These are phyloP conservation scores for Ceratobasidium sp. DNA, from an alignment of 1,284 basidiomycete species.

Conservation along the genomic window DNA sequence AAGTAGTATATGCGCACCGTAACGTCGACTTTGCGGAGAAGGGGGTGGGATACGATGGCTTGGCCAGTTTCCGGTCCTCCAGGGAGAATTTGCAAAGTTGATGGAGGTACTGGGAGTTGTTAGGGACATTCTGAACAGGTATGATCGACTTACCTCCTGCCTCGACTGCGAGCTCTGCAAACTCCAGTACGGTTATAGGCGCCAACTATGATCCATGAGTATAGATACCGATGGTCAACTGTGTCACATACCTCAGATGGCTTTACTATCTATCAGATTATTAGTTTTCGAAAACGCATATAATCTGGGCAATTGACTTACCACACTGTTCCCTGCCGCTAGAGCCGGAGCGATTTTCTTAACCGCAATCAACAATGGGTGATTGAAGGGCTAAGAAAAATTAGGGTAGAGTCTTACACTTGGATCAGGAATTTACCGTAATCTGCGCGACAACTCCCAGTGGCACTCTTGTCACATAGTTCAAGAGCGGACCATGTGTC, in stretches of 20 bases:
- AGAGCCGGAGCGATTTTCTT: slow-evolving; percentile 87
- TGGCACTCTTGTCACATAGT: slow-evolving; percentile 77
- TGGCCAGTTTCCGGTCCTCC: slow-evolving; percentile 72
- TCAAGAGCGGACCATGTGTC: slow-evolving; percentile 75
- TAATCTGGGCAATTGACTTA: slow-evolving; percentile 16
- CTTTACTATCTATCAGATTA: slow-evolving; percentile 63
- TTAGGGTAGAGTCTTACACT: background rate
- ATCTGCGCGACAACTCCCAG: slow-evolving; percentile 85
- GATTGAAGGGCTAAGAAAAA: slow-evolving; percentile 72
- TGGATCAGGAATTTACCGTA: slow-evolving; percentile 55
- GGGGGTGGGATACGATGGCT: slow-evolving; percentile 66
- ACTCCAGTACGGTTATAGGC: slow-evolving; percentile 77
- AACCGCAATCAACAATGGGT: slow-evolving; percentile 79
- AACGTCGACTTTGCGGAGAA: slow-evolving; percentile 79
- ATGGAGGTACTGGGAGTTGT: slow-evolving; percentile 64
- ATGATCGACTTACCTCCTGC: slow-evolving; percentile 62
- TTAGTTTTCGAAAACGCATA: slow-evolving; percentile 15
- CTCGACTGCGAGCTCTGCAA: slow-evolving; percentile 65
- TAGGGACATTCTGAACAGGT: background rate
- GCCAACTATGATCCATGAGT: slow-evolving; percentile 58
- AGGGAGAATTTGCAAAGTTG: slow-evolving; percentile 74
- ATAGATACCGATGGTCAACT: background rate
- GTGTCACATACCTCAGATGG: slow-evolving; percentile 67
- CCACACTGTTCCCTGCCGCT: slow-evolving; percentile 80
- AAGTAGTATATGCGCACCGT: slow-evolving; percentile 67